Evolutionary conservation across 345 rosid genomes (phyloP).

Genomic region (Carallia pectinifolia): DNA sequence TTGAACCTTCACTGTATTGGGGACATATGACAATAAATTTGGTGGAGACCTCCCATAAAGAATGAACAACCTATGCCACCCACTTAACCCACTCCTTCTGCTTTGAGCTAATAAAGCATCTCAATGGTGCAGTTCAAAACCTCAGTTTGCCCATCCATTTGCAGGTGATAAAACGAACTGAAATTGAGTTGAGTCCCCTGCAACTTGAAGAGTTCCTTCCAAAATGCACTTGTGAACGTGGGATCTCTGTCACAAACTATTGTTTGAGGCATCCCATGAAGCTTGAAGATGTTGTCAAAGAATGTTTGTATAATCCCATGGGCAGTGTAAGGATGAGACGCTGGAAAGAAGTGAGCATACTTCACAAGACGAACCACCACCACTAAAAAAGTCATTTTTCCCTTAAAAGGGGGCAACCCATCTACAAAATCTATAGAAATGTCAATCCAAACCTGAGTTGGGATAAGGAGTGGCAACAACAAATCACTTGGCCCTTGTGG

Average conservation of each 20-base stretch:
- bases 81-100: not conserved
- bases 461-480: not conserved
- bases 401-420: not conserved
- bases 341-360: not conserved
- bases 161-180: not conserved
- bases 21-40: no score
- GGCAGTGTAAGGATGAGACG: not conserved
- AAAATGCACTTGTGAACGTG: not conserved
- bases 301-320: not conserved
- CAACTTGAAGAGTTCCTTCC: not conserved
- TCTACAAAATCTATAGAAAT: not conserved
- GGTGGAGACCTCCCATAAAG: no score
- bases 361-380: not conserved
- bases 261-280: not conserved
- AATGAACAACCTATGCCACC: not conserved
- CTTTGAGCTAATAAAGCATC: not conserved
- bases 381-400: not conserved
- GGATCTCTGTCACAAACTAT: not conserved
- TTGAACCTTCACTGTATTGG: no score
- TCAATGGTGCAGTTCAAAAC: not conserved
- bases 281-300: not conserved
- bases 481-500: not conserved
- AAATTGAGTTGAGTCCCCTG: not conserved
- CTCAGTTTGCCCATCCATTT: not conserved
- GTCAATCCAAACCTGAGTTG: not conserved